These are phyloP conservation scores for Willaertia magna DNA, from an alignment of 208 protist genomes.

Conservation along the genomic window DNA sequence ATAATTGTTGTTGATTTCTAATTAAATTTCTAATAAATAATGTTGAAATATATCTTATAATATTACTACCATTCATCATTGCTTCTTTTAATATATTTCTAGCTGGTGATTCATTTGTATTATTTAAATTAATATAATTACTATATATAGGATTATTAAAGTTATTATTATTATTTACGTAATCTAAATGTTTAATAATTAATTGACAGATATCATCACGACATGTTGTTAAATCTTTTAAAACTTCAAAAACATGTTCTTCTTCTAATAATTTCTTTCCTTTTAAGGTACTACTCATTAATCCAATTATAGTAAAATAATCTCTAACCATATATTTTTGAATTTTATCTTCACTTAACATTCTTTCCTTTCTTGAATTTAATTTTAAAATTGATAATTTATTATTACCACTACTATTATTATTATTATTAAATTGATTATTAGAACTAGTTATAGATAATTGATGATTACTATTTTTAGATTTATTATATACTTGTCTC, in stretches of 20 bases:
- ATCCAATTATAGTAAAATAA: neutral
- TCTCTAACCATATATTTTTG: neutral
- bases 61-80: neutral
- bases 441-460: too few species aligned
- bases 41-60: neutral
- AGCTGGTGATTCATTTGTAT: too few species aligned
- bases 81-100: neutral
- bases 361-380: neutral
- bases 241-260: neutral
- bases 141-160: too few species aligned
- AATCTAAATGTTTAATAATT: constrained; percentile 1
- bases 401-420: neutral
- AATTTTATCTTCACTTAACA: neutral
- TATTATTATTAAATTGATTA: neutral
- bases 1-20: neutral
- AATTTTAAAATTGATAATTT: neutral
- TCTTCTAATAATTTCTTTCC: neutral
- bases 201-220: constrained; percentile 6
- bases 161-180: neutral
- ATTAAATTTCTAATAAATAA: neutral
- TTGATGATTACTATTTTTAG: neutral
- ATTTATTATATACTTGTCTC: neutral
- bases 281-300: neutral
- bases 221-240: neutral
- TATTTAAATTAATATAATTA: too few species aligned